Conservation (phyloP, 352 stramenopile species). For the Ophiocytium majus region DNA sequence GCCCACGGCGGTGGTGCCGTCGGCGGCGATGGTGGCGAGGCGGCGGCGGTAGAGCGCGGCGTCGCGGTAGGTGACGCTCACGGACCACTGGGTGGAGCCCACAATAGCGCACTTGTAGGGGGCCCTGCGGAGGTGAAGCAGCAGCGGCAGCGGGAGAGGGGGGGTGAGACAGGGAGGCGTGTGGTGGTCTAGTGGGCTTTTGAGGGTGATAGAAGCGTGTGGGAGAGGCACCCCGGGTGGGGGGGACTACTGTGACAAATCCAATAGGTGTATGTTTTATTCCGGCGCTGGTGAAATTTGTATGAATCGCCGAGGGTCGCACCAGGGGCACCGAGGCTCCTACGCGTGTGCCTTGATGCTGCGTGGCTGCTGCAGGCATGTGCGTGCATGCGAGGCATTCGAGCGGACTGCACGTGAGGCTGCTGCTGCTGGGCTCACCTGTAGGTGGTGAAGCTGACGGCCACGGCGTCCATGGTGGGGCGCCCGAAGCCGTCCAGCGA, state of each 20-base stretch:
- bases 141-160: neutral
- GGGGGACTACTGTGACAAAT: too few relatives aligned
- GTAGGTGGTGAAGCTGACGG: neutral
- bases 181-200: neutral
- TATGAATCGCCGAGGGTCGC: too few relatives aligned
- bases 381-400: too few relatives aligned
- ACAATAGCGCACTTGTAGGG: constrained; percentile 17
- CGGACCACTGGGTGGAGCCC: constrained; percentile 14
- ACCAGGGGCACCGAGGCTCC: too few relatives aligned
- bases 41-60: neutral
- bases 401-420: too few relatives aligned
- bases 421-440: too few relatives aligned
- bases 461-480: neutral
- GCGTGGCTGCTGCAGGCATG: too few relatives aligned
- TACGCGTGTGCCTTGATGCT: too few relatives aligned
- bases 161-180: neutral
- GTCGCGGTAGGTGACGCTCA: constrained; percentile 5
- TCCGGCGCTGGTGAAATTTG: too few relatives aligned
- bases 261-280: too few relatives aligned
- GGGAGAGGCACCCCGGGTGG: too few relatives aligned
- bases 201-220: too few relatives aligned
- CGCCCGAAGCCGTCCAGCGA: neutral
- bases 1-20: neutral
- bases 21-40: neutral
- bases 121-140: neutral